These are phyloP conservation scores for Celoporthe dispersa DNA, from an alignment of 2,329 filamentous ascomycete genomes.

Conservation along the genomic window DNA sequence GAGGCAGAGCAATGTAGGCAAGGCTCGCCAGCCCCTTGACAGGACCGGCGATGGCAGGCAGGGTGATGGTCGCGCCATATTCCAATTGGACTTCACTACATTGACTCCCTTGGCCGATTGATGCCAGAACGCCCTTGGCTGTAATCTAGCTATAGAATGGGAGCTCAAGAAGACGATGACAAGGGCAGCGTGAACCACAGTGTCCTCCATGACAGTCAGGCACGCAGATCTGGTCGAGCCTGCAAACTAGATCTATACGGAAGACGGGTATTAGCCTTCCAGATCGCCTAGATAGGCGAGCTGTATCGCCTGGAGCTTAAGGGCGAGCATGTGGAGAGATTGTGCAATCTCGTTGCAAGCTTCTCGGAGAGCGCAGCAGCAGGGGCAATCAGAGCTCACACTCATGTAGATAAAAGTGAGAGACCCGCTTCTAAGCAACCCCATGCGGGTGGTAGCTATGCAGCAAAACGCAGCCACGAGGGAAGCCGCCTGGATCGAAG, in stretches of 20 bases:
- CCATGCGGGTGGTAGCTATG: not conserved
- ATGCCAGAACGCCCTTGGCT: not conserved
- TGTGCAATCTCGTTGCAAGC: not conserved
- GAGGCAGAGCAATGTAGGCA: not conserved
- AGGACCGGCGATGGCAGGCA: not conserved
- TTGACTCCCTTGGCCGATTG: not conserved
- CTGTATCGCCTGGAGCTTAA: not conserved
- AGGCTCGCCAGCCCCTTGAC: not conserved
- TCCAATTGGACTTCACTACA: not conserved
- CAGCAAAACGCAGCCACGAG: not conserved
- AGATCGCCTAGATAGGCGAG: not conserved
- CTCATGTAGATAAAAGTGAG: not conserved
- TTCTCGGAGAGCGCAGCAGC: not conserved
- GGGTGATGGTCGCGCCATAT: not conserved
- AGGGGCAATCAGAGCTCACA: no score
- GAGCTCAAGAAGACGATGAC: not conserved
- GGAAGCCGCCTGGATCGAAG: not conserved
- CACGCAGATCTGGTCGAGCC: not conserved
- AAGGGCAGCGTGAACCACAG: not conserved
- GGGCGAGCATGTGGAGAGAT: not conserved
- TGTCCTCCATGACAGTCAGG: not conserved
- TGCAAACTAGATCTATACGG: not conserved
- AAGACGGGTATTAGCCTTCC: not conserved
- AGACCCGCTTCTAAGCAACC: not conserved
- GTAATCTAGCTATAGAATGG: not conserved